Percentiles rank a stretch among this genome's conserved stretches.
Evolutionary conservation across 495 filamentous ascomycete genomes (phyloP).

Genomic region (Hyaloscypha bicolor): DNA sequence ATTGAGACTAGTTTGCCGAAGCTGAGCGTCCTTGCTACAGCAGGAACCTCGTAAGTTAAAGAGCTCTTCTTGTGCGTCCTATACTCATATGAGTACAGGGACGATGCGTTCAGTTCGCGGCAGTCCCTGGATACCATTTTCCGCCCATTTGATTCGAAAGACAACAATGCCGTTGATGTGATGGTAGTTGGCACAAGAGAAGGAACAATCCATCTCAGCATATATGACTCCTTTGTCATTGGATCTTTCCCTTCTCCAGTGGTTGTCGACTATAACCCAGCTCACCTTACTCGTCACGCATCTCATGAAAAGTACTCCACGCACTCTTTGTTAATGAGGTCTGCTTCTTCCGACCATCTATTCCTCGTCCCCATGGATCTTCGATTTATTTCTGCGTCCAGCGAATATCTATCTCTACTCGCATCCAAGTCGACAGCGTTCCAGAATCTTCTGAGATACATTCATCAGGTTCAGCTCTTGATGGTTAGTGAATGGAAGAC

Average conservation of each 20-base stretch:
- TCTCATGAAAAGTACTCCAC: slow-evolving; percentile 76
- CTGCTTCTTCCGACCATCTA: slow-evolving; percentile 38
- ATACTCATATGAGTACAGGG: slow-evolving; percentile 45
- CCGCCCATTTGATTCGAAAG: slow-evolving; percentile 59
- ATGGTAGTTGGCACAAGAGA: slow-evolving; percentile 78
- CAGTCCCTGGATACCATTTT: slow-evolving; percentile 72
- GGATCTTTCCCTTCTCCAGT: slow-evolving; percentile 56
- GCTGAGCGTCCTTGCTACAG: slow-evolving; percentile 68
- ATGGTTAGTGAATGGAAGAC: slow-evolving; percentile 81
- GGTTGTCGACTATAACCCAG: slow-evolving; percentile 16
- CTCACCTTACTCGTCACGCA: slow-evolving; percentile 60
- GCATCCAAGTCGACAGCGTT: slow-evolving; percentile 85
- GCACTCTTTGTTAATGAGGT: slow-evolving; percentile 68
- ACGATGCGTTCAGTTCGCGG: slow-evolving; percentile 73
- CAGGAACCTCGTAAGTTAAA: slow-evolving; percentile 56
- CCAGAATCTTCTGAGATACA: slow-evolving; percentile 82
- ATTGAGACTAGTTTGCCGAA: slow-evolving; percentile 80
- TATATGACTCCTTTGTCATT: slow-evolving; percentile 89
- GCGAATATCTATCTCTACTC: slow-evolving; percentile 76
- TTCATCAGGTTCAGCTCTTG: slow-evolving; percentile 72
- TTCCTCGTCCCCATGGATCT: slow-evolving; percentile 79
- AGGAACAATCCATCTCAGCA: slow-evolving; percentile 78
- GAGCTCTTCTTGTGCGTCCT: not conserved
- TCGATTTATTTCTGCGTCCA: slow-evolving; percentile 77
- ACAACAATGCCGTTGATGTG: slow-evolving; percentile 76